Evolutionary conservation across 352 stramenopile species (phyloP).

Genomic region (Globisporangium spinosum): DNA sequence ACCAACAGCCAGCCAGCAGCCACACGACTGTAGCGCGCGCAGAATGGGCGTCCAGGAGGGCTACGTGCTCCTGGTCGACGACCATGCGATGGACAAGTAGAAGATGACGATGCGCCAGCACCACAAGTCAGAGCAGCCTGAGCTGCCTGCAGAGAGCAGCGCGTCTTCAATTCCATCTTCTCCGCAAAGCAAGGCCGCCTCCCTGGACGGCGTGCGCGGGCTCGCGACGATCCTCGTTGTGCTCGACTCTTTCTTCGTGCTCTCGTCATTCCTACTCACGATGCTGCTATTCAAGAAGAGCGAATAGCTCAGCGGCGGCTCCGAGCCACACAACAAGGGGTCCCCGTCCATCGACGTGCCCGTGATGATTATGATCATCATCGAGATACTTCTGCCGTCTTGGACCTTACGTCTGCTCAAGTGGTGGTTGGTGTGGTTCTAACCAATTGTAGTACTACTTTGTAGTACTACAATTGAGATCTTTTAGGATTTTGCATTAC

Average conservation of each 20-base stretch:
- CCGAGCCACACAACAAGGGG: constrained; percentile 8
- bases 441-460: no score
- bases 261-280: constrained; percentile 25
- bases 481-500: no score
- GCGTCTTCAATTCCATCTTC: no score
- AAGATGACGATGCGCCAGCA: no score
- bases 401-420: background rate
- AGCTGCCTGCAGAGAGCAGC: no score
- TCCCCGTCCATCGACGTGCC: constrained; percentile 24
- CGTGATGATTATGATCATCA: constrained; percentile 17
- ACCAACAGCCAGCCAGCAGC: background rate
- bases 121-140: background rate
- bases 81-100: no score
- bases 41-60: background rate
- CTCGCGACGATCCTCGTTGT: no score
- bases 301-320: constrained; percentile 7
- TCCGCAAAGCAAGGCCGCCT: no score
- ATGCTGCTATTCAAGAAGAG: constrained; percentile 23
- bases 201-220: no score
- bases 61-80: constrained; percentile 1
- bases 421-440: constrained; percentile 15
- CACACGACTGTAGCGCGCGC: background rate
- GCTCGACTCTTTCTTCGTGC: constrained; percentile 20
- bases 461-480: no score
- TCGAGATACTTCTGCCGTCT: constrained; percentile 15